Percentiles rank a stretch among this genome's conserved stretches.
Evolutionary conservation across 108 stramenopile genomes (phyloP).

Genomic region (Nannochloropsis oceanica): DNA sequence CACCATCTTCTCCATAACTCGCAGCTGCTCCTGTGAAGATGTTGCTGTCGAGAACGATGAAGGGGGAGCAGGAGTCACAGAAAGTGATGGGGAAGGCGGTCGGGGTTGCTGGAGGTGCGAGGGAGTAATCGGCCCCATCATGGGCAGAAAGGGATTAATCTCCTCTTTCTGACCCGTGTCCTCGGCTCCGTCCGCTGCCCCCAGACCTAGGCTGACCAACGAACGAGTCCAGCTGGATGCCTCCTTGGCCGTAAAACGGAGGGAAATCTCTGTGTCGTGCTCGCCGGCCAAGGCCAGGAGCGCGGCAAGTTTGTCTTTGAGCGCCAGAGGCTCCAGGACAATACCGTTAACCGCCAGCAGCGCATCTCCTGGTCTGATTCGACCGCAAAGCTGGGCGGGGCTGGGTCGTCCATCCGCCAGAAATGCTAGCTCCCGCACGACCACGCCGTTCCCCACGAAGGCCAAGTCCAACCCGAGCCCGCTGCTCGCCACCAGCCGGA

Average conservation of each 20-base stretch:
- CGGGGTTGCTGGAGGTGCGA: neutral
- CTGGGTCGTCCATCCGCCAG: neutral
- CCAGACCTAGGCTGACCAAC: neutral
- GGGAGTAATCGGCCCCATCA: neutral
- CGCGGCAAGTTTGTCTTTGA: neutral
- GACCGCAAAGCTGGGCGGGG: neutral
- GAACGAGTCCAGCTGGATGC: neutral
- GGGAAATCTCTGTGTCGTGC: neutral
- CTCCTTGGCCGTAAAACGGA: neutral
- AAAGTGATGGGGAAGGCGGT: neutral
- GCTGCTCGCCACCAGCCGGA: neutral
- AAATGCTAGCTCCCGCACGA: neutral
- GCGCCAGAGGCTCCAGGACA: neutral
- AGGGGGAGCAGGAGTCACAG: too few species aligned
- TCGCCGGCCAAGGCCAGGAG: neutral
- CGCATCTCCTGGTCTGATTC: neutral
- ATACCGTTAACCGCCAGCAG: neutral
- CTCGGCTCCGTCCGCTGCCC: neutral
- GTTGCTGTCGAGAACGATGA: neutral
- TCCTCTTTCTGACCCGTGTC: neutral
- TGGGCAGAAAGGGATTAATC: neutral
- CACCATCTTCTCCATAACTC: neutral
- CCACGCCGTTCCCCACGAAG: neutral
- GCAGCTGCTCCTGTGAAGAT: neutral
- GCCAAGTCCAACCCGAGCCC: neutral